Percentiles rank a stretch among this genome's conserved stretches.
These are phyloP conservation scores for Rhodotorula kratochvilovae DNA, from an alignment of 768 basidiomycete genomes.

Conservation along the genomic window DNA sequence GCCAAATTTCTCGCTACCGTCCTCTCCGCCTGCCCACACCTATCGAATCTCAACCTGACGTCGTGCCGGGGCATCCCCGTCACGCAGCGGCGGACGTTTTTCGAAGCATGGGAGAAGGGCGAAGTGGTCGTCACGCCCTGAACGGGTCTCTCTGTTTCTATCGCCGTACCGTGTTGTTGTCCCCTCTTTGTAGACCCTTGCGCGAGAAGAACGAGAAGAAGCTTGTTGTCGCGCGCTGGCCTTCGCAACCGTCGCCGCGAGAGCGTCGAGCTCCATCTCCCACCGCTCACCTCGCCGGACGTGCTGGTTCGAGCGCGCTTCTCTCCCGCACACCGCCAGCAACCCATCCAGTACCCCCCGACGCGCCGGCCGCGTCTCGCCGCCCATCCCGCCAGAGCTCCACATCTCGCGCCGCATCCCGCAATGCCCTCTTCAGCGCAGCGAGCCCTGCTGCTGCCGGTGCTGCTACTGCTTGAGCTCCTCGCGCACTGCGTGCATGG, in stretches of 20 bases:
- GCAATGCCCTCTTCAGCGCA: not conserved
- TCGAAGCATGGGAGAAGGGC: slow-evolving; percentile 37
- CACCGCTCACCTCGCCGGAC: too few relatives aligned
- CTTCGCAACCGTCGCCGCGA: too few relatives aligned
- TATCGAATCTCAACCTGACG: slow-evolving; percentile 37
- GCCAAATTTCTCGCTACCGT: slow-evolving; percentile 34
- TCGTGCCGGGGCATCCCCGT: slow-evolving; percentile 41
- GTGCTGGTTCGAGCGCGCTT: too few relatives aligned
- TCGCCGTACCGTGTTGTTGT: not conserved
- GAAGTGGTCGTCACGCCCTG: slow-evolving; percentile 19
- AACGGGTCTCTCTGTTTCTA: not conserved
- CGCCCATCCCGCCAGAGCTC: not conserved
- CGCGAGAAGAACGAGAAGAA: too few relatives aligned
- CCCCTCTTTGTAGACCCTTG: not conserved
- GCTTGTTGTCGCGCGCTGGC: too few relatives aligned
- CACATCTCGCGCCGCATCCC: not conserved
- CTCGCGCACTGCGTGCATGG: not conserved
- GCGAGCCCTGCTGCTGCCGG: not conserved
- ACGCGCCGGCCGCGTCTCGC: not conserved
- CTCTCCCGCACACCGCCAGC: too few relatives aligned
- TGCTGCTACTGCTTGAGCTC: not conserved
- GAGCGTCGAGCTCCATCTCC: too few relatives aligned
- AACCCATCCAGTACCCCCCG: too few relatives aligned
- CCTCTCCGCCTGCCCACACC: slow-evolving; percentile 34
- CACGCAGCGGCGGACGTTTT: slow-evolving; percentile 38